phyloP scores from a whole-genome alignment of 495 filamentous ascomycete genomes.

The Parachaetomium inaequale region DNA sequence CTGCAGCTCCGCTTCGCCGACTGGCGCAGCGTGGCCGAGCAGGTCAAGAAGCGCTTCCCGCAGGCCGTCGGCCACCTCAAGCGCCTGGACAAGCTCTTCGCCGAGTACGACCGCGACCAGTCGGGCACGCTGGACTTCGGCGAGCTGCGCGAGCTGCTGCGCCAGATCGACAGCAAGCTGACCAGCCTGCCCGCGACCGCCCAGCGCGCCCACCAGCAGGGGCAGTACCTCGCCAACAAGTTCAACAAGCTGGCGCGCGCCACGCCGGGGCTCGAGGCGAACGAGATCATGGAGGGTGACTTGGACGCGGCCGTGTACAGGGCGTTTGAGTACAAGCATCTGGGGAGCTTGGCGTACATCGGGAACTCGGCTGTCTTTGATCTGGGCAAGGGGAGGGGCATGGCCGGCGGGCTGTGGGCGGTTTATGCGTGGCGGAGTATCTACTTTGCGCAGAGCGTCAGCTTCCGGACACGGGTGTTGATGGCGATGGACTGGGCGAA shows the following conservation, averaged over 20 bases:
- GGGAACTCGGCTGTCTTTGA: slow-evolving; percentile 97
- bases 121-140: slow-evolving; percentile 89
- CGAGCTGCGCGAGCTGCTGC: slow-evolving; percentile 82
- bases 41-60: slow-evolving; percentile 84
- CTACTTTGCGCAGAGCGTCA: slow-evolving; percentile 98
- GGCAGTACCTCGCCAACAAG: slow-evolving; percentile 87
- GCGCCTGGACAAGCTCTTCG: slow-evolving; percentile 84
- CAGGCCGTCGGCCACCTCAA: slow-evolving; percentile 89
- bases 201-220: slow-evolving; percentile 97
- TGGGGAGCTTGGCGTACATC: slow-evolving; percentile 91
- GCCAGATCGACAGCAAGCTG: slow-evolving; percentile 87
- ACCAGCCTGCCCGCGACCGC: slow-evolving; percentile 84
- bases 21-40: slow-evolving; percentile 77
- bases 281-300: slow-evolving; percentile 83
- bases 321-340: slow-evolving; percentile 90
- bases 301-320: slow-evolving; percentile 91
- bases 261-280: slow-evolving; percentile 68
- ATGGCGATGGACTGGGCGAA: slow-evolving; percentile 99
- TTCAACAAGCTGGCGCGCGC: slow-evolving; percentile 87
- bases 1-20: slow-evolving; percentile 80
- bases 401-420: slow-evolving; percentile 82
- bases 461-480: slow-evolving; percentile 79
- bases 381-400: slow-evolving; percentile 63
- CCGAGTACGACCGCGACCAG: slow-evolving; percentile 87
- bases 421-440: slow-evolving; percentile 96